Evolutionary conservation across 176 grass and related monocot genomes (phyloP).

Genomic region (Puya raimondii): DNA sequence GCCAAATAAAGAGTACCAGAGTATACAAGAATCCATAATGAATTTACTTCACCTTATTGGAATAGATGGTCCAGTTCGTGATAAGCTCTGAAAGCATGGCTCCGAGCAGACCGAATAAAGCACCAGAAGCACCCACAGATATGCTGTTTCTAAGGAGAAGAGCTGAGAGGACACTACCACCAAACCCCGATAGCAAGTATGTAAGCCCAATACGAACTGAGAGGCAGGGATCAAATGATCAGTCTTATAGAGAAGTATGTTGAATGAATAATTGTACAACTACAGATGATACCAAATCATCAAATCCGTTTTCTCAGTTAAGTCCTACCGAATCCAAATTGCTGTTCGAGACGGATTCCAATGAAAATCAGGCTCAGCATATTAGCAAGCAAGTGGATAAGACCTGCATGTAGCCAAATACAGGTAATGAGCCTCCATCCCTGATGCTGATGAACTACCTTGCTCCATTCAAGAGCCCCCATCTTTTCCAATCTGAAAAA

Average conservation of each 20-base stretch:
- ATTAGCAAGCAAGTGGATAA: not conserved
- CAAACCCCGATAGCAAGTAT: not conserved
- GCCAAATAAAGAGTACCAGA: not conserved
- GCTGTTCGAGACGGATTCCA: constrained; percentile 2
- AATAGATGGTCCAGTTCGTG: not conserved
- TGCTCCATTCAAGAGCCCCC: not conserved
- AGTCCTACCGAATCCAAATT: constrained; percentile 2
- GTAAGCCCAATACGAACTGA: not conserved
- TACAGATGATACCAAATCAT: no score
- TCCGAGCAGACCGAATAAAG: constrained; percentile 1
- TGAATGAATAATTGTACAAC: no score
- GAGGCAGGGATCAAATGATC: not conserved
- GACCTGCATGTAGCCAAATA: constrained; percentile 3
- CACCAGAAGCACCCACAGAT: not conserved
- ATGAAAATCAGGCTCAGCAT: not conserved
- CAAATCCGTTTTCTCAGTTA: no score
- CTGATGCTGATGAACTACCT: not conserved
- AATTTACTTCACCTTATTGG: not conserved
- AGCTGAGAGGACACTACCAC: not conserved
- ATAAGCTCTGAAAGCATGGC: not conserved
- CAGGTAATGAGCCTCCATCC: not conserved
- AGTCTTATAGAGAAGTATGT: no score
- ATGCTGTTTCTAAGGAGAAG: not conserved
- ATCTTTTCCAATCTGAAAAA: not conserved
- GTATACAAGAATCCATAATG: not conserved